Evolutionary conservation across 208 protist genomes (phyloP).

Genomic region (Naegleria fowleri): DNA sequence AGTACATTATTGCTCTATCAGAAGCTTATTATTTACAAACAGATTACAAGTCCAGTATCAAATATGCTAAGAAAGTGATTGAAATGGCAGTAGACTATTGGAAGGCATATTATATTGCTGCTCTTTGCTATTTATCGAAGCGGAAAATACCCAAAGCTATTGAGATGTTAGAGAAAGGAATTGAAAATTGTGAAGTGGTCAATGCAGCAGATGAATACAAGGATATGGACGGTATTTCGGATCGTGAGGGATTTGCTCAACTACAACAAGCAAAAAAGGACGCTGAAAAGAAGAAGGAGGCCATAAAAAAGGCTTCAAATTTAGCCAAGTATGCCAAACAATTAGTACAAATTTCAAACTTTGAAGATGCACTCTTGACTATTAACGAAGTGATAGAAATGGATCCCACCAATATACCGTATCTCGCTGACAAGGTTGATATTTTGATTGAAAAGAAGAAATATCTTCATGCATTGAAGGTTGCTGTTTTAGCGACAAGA

Average conservation of each 20-base stretch:
- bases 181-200: conserved; percentile 4
- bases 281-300: neutral
- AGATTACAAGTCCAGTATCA: neutral
- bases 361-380: neutral
- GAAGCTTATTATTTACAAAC: neutral
- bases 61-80: neutral
- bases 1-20: neutral
- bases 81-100: conserved; percentile 7
- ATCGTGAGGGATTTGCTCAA: neutral
- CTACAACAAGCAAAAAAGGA: neutral
- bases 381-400: neutral
- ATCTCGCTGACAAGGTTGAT: neutral
- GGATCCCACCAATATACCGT: neutral
- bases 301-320: neutral
- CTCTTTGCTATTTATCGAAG: neutral
- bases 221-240: neutral
- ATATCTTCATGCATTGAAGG: neutral
- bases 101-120: neutral
- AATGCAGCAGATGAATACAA: neutral
- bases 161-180: neutral
- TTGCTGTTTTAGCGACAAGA: neutral
- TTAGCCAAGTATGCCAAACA: neutral
- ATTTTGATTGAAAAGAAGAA: conserved; percentile 1
- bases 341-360: neutral
- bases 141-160: neutral